Conservation (phyloP, 148 eudicot genomes). For the Rhododendron simsii region DNA sequence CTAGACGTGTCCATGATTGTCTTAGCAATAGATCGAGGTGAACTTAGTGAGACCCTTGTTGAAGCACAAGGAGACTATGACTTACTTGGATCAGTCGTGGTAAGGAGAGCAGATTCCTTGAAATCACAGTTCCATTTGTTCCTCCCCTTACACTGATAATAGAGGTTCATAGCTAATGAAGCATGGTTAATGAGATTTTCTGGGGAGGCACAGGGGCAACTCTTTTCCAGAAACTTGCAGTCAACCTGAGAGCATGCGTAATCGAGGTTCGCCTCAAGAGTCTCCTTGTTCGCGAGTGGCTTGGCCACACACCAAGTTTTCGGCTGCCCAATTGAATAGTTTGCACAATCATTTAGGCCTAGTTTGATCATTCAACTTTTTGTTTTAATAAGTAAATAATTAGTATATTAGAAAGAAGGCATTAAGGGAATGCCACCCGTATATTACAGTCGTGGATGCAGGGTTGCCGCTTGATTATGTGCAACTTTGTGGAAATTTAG, state of each 20-base stretch:
- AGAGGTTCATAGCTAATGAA: constrained; percentile 77
- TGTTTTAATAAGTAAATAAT: too few species aligned
- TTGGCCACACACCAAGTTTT: constrained; percentile 89
- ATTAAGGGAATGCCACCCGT: too few species aligned
- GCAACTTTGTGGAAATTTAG: background rate
- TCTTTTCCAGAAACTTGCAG: constrained; percentile 44
- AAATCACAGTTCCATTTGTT: constrained; percentile 66
- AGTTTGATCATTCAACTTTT: background rate
- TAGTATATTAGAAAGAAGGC: too few species aligned
- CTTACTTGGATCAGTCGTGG: constrained; percentile 72
- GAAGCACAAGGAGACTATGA: background rate
- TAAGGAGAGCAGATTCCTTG: constrained; percentile 51
- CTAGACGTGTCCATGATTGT: background rate
- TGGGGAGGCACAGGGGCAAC: constrained; percentile 53
- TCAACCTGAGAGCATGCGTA: constrained; percentile 71
- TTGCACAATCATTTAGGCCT: background rate
- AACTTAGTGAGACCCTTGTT: background rate
- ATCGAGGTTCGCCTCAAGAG: constrained; percentile 44
- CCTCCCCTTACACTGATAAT: constrained; percentile 57
- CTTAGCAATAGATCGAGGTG: background rate
- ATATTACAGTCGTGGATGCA: background rate
- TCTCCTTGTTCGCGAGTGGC: constrained; percentile 48
- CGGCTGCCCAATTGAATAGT: constrained; percentile 26
- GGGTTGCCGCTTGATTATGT: background rate
- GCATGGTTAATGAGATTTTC: constrained; percentile 66